Conservation (phyloP, 2,329 filamentous ascomycete species). For the Sporothrix brunneoviolacea region DNA sequence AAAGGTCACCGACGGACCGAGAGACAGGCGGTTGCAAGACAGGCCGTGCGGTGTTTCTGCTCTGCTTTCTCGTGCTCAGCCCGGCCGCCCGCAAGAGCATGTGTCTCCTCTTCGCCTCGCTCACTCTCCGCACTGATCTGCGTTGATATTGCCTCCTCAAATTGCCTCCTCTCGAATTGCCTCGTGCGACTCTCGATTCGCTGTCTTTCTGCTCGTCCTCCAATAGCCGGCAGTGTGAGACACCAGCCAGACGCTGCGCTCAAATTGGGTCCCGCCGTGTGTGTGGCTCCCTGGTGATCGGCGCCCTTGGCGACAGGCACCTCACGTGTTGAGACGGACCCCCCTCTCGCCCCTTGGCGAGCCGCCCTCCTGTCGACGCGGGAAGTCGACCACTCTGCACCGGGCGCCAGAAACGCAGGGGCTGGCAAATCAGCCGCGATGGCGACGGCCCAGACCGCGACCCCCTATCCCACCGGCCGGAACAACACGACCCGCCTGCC, state of each 20-base stretch:
- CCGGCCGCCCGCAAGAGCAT: background rate
- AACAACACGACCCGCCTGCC: background rate
- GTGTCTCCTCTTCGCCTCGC: background rate
- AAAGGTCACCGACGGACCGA: background rate
- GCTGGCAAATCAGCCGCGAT: slow-evolving; percentile 3
- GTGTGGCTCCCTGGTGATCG: slow-evolving; percentile 1
- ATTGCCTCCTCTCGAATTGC: too few relatives aligned
- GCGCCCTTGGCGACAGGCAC: background rate
- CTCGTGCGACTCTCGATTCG: too few relatives aligned
- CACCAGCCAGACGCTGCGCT: too few relatives aligned
- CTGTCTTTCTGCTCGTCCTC: too few relatives aligned
- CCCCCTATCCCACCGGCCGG: background rate
- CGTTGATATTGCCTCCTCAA: too few relatives aligned
- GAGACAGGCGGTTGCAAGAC: background rate
- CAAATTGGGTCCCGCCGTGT: background rate
- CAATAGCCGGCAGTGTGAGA: background rate
- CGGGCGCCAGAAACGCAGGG: background rate
- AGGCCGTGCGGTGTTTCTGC: too few relatives aligned
- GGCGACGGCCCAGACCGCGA: slow-evolving; percentile 7
- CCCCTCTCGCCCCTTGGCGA: background rate
- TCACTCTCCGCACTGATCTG: background rate
- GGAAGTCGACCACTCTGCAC: background rate
- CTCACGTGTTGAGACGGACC: background rate
- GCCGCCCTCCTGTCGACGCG: background rate
- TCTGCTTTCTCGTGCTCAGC: background rate